Evolutionary conservation across 345 rosid genomes (phyloP), one percentile per base, ranked within the genome.

Genomic region (Euphorbia peplus): DNA sequence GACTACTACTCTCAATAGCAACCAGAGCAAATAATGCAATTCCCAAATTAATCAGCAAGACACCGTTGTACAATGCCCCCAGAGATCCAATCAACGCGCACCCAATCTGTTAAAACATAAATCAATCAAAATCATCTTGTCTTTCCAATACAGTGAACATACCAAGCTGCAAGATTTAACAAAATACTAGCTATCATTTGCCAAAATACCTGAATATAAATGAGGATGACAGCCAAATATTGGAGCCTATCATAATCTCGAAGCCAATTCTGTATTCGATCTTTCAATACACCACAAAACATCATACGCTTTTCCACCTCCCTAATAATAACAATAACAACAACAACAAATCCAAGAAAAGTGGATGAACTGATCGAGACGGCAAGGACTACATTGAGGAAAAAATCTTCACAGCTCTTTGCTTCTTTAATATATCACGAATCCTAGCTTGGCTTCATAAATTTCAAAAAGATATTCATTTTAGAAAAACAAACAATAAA

Each of bases 11-110:
- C 76, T 87, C 97, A 57, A 90, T 89, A 35, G 96, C 97, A 1
- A 90, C 96, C 53, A 93, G 85, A 8, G 97, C 96, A 55, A 90
- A 93, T 70, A 93, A 80, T 4, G 97, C 89, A 29, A 93, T 88
- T 66, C 75, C 88, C 61, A 93, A 76, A 73, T 89, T 85, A 22
- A 86, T 80, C 24, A 93, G 66, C 80, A 86, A 73, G 1, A 90
- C 90, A 39, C 98, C 98, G 57, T 89, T 93, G 87, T 86, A 89
- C 74, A 84, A 81, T 69, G 98, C 96, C 2, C 98, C 97, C 1
- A 90, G 77, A 9, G 97, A 88, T 78, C 98, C 97, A 60, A 90
- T 82, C 77, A 93, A 71, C 7, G 98, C 89, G 73, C 97, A 88
- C 3, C 89, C 95, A 75, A 90, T 90, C 96, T 69, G 19, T 46